Conservation (phyloP, 129 eudicot genomes). For the Rutidosis leptorrhynchoides region DNA sequence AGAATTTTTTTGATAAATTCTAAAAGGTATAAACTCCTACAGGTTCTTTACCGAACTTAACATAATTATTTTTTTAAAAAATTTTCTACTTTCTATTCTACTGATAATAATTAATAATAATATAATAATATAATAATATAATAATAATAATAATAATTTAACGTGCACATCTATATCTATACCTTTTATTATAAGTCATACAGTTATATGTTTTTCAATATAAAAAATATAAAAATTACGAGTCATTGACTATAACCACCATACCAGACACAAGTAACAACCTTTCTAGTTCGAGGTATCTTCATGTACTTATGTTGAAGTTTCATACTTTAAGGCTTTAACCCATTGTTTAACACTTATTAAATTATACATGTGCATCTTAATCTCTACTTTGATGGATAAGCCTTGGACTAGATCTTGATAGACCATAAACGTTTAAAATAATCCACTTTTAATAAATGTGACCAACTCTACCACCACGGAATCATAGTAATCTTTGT, state of each 20-base stretch:
- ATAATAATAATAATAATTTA: too few species aligned
- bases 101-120: too few species aligned
- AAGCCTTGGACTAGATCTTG: slow-evolving; percentile 25
- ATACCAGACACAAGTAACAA: slow-evolving; percentile 7
- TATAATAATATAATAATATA: too few species aligned
- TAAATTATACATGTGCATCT: slow-evolving; percentile 11
- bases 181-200: too few species aligned
- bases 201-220: too few species aligned
- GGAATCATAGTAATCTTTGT: slow-evolving; percentile 2
- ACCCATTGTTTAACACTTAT: not conserved
- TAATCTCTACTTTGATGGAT: slow-evolving; percentile 17
- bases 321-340: not conserved
- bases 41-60: too few species aligned
- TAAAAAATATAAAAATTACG: too few species aligned
- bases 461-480: not conserved
- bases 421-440: slow-evolving; percentile 23
- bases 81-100: too few species aligned
- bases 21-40: too few species aligned
- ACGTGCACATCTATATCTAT: too few species aligned
- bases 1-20: too few species aligned
- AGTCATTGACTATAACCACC: not conserved
- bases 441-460: slow-evolving; percentile 17
- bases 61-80: too few species aligned
- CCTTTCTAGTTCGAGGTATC: not conserved
- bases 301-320: slow-evolving; percentile 3